Evolutionary conservation across 148 eudicot species (phyloP).

Genomic region (Rhododendron williamsianum): DNA sequence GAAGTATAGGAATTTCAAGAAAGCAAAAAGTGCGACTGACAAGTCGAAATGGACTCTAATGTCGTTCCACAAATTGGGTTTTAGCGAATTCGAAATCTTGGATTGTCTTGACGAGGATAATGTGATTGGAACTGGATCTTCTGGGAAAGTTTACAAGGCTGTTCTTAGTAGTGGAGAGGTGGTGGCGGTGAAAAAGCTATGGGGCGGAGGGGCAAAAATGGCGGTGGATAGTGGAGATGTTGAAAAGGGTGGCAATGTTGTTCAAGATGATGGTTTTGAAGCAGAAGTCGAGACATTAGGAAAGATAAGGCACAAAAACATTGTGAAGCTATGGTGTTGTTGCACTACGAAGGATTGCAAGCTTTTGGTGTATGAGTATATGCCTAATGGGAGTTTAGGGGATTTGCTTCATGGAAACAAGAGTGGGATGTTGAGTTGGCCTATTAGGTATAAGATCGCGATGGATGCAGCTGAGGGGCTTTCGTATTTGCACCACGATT

Average conservation of each 20-base stretch:
- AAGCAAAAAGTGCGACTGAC: constrained; percentile 35
- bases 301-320: constrained; percentile 88
- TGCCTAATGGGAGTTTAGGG: constrained; percentile 93
- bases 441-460: constrained; percentile 60
- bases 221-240: constrained; percentile 31
- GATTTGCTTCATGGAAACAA: constrained; percentile 80
- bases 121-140: constrained; percentile 78
- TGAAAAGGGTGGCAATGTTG: constrained; percentile 34
- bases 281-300: constrained; percentile 93
- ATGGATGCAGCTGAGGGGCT: constrained; percentile 91
- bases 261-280: constrained; percentile 56
- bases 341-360: constrained; percentile 64
- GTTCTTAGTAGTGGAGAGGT: constrained; percentile 69
- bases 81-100: constrained; percentile 74
- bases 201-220: constrained; percentile 41
- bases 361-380: constrained; percentile 83
- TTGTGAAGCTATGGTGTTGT: constrained; percentile 91
- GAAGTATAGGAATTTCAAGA: constrained; percentile 50
- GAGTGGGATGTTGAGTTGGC: constrained; percentile 81
- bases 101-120: constrained; percentile 81
- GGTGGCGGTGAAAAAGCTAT: constrained; percentile 78
- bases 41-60: constrained; percentile 80
- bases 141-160: constrained; percentile 91
- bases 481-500: constrained; percentile 90
- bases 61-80: constrained; percentile 87